Conservation (phyloP, 2,329 filamentous ascomycete species). For the Chaetothyriales sp. region DNA sequence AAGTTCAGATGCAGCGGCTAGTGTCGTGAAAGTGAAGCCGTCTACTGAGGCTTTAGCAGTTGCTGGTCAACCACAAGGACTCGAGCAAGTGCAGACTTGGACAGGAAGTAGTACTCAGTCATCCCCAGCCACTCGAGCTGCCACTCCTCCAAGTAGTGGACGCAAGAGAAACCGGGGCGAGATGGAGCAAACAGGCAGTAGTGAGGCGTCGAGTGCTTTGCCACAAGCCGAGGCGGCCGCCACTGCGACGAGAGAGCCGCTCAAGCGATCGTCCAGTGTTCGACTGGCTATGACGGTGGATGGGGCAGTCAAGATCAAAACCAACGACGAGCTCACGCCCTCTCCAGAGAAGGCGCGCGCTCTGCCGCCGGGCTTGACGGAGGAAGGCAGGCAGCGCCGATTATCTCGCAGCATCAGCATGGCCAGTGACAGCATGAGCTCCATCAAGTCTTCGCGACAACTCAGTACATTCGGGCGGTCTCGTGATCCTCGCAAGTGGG, state of each 20-base stretch:
- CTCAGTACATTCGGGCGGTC: conserved; percentile 53
- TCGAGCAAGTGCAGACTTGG: neutral
- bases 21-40: neutral
- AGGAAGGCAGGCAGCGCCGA: conserved; percentile 13
- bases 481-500: conserved; percentile 77
- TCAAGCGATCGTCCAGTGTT: conserved; percentile 27
- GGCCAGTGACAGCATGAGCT: conserved; percentile 2
- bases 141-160: conserved; percentile 23
- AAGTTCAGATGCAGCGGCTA: neutral
- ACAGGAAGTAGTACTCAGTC: conserved; percentile 32
- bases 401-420: conserved; percentile 20
- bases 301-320: conserved; percentile 75
- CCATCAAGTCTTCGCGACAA: conserved; percentile 3
- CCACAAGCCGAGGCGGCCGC: conserved; percentile 21
- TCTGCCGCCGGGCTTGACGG: conserved; percentile 27
- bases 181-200: conserved; percentile 7
- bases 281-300: conserved; percentile 73
- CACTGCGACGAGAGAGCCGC: conserved; percentile 19
- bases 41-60: neutral
- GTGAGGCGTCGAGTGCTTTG: conserved; percentile 19
- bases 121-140: conserved; percentile 63
- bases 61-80: neutral
- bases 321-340: conserved; percentile 51
- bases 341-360: conserved; percentile 45
- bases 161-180: conserved; percentile 12